Evolutionary conservation across 768 basidiomycete genomes (phyloP).

Genomic region (Leucocoprinus leucothites): DNA sequence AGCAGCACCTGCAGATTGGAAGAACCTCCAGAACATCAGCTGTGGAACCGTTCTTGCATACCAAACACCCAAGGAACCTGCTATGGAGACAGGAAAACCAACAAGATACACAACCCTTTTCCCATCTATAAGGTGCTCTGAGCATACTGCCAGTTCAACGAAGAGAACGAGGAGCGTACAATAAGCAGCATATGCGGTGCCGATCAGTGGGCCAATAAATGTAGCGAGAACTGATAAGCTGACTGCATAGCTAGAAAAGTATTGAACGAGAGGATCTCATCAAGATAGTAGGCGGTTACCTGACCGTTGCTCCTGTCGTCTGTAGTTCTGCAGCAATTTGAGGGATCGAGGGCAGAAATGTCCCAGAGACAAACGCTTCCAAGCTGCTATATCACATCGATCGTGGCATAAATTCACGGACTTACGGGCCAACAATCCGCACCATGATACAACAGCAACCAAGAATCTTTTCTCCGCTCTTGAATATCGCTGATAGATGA

Average conservation of each 20-base stretch:
- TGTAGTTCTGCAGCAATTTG: slow-evolving; percentile 23
- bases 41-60: slow-evolving; percentile 34
- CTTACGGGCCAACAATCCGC: slow-evolving; percentile 15
- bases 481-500: slow-evolving; percentile 17
- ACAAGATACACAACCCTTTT: slow-evolving; percentile 54
- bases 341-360: slow-evolving; percentile 24
- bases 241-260: slow-evolving; percentile 22
- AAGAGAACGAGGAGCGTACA: slow-evolving; percentile 19
- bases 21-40: slow-evolving; percentile 56
- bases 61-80: slow-evolving; percentile 61
- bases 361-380: slow-evolving; percentile 20
- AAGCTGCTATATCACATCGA: neutral
- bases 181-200: slow-evolving; percentile 32
- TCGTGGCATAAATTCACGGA: neutral
- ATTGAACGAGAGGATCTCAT: neutral
- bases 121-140: slow-evolving; percentile 43
- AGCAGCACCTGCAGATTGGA: slow-evolving; percentile 63
- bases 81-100: slow-evolving; percentile 52
- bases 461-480: slow-evolving; percentile 16
- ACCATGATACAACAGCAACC: slow-evolving; percentile 16
- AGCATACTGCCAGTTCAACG: neutral
- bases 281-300: slow-evolving; percentile 9
- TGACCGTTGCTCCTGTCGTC: slow-evolving; percentile 19
- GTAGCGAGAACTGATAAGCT: slow-evolving; percentile 30
- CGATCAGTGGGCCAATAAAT: slow-evolving; percentile 25